Percentiles rank a stretch among this genome's conserved stretches.
These are phyloP conservation scores for Nicotiana tabacum DNA, from an alignment of 257 asterid genomes.

Conservation along the genomic window DNA sequence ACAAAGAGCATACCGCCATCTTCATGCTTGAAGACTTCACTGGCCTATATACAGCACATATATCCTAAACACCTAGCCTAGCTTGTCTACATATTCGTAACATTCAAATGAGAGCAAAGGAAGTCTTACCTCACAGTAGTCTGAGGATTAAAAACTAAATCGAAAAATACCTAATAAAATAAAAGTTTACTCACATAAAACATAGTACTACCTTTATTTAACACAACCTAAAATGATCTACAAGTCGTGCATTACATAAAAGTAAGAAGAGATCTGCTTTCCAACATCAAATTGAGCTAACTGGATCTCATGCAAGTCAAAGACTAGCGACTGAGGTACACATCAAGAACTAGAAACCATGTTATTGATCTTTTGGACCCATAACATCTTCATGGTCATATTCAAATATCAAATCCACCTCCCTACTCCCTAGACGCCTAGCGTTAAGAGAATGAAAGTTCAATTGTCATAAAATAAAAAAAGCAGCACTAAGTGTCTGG, in stretches of 20 bases:
- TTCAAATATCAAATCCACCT: background rate
- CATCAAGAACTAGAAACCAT: background rate
- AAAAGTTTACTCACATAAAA: background rate
- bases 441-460: background rate
- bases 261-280: background rate
- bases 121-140: background rate
- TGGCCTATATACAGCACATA: background rate
- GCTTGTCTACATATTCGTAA: background rate
- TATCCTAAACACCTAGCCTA: background rate
- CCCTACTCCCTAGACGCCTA: background rate
- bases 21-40: background rate
- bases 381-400: too few relatives aligned
- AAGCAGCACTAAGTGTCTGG: background rate
- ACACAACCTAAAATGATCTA: background rate
- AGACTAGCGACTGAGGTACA: background rate
- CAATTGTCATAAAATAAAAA: background rate
- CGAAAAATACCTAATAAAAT: background rate
- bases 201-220: background rate
- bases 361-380: background rate
- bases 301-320: slow-evolving; percentile 1
- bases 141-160: background rate
- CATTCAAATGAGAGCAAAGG: background rate
- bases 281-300: background rate
- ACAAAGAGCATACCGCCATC: background rate
- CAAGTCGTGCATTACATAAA: background rate